A percentile compares a stretch with the other conserved stretches of the same genome.
phyloP scores from a whole-genome alignment of 179 eudicot species.

The Pouteria campechiana region DNA sequence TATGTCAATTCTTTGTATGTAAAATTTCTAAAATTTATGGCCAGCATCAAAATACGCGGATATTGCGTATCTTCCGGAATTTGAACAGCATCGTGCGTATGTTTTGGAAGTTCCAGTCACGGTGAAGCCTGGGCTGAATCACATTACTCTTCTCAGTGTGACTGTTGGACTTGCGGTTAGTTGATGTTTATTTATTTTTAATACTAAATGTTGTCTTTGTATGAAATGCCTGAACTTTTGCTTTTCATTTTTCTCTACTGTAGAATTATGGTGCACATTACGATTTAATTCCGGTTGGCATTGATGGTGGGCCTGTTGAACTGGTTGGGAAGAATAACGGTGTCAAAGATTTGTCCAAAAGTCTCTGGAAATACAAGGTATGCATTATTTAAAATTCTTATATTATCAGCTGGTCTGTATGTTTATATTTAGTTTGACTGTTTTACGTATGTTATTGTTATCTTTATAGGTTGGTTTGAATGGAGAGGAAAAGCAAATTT shows the following conservation, averaged over 20 bases:
- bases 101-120: slow-evolving; percentile 20
- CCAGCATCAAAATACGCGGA: background rate
- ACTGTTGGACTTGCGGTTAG: slow-evolving; percentile 81
- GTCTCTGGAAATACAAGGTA: slow-evolving; percentile 15
- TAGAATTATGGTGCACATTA: slow-evolving; percentile 18
- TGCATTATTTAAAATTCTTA: too few species aligned
- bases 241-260: background rate
- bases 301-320: slow-evolving; percentile 19
- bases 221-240: background rate
- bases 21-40: background rate
- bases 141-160: slow-evolving; percentile 62
- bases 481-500: slow-evolving; percentile 68
- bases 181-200: slow-evolving; percentile 2
- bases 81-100: background rate
- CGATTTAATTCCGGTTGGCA: slow-evolving; percentile 12
- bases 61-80: background rate
- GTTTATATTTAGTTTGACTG: background rate
- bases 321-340: slow-evolving; percentile 6
- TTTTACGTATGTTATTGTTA: background rate
- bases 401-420: background rate
- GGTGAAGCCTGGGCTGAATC: slow-evolving; percentile 69
- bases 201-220: background rate
- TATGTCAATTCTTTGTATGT: background rate
- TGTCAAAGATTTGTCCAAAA: slow-evolving; percentile 6
- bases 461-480: slow-evolving; percentile 68